A percentile compares a stretch with the other conserved stretches of the same genome.
Evolutionary conservation across 345 rosid genomes (phyloP).

Genomic region (Lepidium africanum): DNA sequence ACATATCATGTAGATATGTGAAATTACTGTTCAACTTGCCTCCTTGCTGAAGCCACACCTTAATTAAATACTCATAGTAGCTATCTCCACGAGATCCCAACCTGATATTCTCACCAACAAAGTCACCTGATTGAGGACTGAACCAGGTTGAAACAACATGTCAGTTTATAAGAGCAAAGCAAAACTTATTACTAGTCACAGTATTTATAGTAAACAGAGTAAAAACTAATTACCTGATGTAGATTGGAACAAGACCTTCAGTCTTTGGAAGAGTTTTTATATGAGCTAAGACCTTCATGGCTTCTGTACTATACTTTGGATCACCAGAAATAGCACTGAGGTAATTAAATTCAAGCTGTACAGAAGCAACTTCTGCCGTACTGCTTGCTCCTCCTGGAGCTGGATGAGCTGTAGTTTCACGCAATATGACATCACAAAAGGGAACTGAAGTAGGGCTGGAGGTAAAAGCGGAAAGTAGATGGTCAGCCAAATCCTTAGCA

Average conservation of each 20-base stretch:
- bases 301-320: constrained; percentile 70
- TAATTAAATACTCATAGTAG: constrained; percentile 89
- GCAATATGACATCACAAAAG: constrained; percentile 69
- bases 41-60: constrained; percentile 95
- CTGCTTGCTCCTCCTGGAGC: constrained; percentile 91
- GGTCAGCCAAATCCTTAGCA: constrained; percentile 83
- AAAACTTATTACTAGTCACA: neutral
- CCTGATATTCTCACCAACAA: constrained; percentile 83
- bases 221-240: constrained; percentile 53
- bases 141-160: constrained; percentile 9
- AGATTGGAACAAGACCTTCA: constrained; percentile 92
- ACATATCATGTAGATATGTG: constrained; percentile 78
- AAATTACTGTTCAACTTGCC: constrained; percentile 33
- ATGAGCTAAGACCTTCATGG: constrained; percentile 94
- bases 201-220: neutral
- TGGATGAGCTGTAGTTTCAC: constrained; percentile 70
- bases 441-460: constrained; percentile 85
- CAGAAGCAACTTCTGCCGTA: constrained; percentile 83
- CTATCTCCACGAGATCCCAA: constrained; percentile 99
- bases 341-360: constrained; percentile 95
- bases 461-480: constrained; percentile 73
- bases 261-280: constrained; percentile 74
- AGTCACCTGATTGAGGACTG: constrained; percentile 90
- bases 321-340: constrained; percentile 86
- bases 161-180: constrained; percentile 5